Evolutionary conservation across 1,284 basidiomycete genomes (phyloP).

Genomic region (Ustilago sp.): DNA sequence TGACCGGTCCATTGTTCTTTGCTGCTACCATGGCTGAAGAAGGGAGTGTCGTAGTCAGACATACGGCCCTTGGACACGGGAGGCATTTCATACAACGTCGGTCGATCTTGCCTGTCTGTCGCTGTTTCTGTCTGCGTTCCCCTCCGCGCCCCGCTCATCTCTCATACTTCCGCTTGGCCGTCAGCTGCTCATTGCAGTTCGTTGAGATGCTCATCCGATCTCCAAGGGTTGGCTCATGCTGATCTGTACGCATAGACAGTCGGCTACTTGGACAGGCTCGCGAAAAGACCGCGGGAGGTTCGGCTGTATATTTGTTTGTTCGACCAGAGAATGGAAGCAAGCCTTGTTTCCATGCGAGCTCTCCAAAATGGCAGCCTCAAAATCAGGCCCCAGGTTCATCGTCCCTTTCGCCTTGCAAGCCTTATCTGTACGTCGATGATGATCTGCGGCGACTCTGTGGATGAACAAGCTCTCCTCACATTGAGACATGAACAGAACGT

Average conservation of each 20-base stretch:
- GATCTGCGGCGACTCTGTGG: background rate
- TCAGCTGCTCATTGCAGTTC: too few species aligned
- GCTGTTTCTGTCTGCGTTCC: too few species aligned
- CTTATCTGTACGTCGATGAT: too few species aligned
- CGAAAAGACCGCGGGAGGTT: background rate
- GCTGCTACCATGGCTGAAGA: background rate
- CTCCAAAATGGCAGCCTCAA: background rate
- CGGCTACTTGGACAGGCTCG: background rate
- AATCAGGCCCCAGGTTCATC: background rate
- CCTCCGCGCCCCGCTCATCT: too few species aligned
- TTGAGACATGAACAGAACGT: background rate
- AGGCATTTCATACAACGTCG: slow-evolving; percentile 1
- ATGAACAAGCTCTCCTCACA: background rate
- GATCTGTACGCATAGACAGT: too few species aligned
- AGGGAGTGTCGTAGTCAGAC: background rate
- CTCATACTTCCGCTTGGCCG: too few species aligned
- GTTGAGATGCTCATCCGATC: too few species aligned
- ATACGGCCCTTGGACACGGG: background rate
- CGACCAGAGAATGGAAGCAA: background rate
- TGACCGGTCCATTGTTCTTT: slow-evolving; percentile 1
- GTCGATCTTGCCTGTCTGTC: background rate
- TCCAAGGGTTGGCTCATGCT: too few species aligned
- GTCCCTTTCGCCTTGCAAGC: background rate
- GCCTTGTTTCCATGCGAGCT: slow-evolving; percentile 1
- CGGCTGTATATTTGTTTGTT: slow-evolving; percentile 6